Base-by-base conservation (phyloP, 2,329 filamentous ascomycete species). In the Ophiostoma angusticollis region DNA sequence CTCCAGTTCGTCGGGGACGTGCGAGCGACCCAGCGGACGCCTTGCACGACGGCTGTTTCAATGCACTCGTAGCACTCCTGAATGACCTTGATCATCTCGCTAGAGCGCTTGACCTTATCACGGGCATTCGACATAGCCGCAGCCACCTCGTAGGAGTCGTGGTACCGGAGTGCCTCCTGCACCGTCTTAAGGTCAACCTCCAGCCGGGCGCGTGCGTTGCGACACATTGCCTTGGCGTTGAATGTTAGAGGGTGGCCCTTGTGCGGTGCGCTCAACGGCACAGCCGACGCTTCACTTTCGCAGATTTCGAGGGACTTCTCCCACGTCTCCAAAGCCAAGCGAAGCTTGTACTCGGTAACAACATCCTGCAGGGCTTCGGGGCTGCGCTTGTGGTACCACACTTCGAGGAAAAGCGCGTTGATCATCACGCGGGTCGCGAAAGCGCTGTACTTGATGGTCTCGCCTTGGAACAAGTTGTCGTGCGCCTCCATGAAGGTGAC, bases 1-100 rank as follows among this genome's bases (percentile, higher is more conserved):
- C 89, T 96, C 91, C 91, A 98, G 63, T 96, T 96, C 33, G 91
- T 95, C 17, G 91, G 86, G 33, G 87, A 95, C 17, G 89, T 95
- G 50, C 87, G 81, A n/a, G 89, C 89, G 46, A 96, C 87, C 89
- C 91, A 96, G 52, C 89, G 85, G 49, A 96, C 86, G 48, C 89
- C 91, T 60, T 95, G 87, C 46, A 86, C 67, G 32, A 93, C 89
- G 40, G 89, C 89, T 35, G 91, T 94, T 61, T 96, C 89, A 54
- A 98, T 87, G 65, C 87, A 96, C 60, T 93, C 85, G 61, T 91
- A 96, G 64, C 91, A 96, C 60, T 93, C 85, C 55, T 96, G 81
- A 45, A 98, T 93, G 52, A 96, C 87, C 64, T 94, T 93, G 68
- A 95, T 83, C 89, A 96, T 96, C 61, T 96, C 89, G 53, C 82